A percentile compares a stretch with the other conserved stretches of the same genome.
Evolutionary conservation across 1,284 basidiomycete genomes (phyloP).

Genomic region (Apiotrichum gracile): DNA sequence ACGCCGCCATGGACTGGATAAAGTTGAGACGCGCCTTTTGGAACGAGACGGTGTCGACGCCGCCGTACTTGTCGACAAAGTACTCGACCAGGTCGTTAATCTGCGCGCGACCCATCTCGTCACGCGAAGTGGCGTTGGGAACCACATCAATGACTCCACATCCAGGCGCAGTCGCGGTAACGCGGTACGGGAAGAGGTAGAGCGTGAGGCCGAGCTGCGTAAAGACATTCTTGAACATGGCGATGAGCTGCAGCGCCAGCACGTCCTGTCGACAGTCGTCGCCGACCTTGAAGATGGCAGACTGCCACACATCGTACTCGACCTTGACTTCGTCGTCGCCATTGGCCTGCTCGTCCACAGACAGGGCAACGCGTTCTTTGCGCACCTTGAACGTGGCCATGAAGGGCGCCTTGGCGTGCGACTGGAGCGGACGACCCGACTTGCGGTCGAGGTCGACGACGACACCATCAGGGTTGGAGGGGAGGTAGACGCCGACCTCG

Average conservation of each 20-base stretch:
- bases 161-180: constrained; percentile 93
- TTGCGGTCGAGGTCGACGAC: constrained; percentile 96
- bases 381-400: constrained; percentile 99
- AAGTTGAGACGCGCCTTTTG: constrained; percentile 93
- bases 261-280: constrained; percentile 99
- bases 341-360: constrained; percentile 11
- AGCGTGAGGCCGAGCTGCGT: constrained; percentile 76
- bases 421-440: constrained; percentile 91
- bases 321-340: constrained; percentile 47
- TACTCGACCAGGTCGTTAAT: constrained; percentile 93
- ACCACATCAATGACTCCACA: constrained; percentile 99
- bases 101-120: constrained; percentile 98
- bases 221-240: constrained; percentile 99
- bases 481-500: constrained; percentile 90
- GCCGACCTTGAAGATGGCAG: constrained; percentile 99
- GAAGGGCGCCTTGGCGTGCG: constrained; percentile 99
- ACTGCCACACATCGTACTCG: constrained; percentile 89
- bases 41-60: constrained; percentile 80
- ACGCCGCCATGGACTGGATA: constrained; percentile 98
- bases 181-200: constrained; percentile 93
- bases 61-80: constrained; percentile 92
- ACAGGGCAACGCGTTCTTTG: constrained; percentile 62
- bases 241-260: constrained; percentile 91
- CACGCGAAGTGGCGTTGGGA: constrained; percentile 93
- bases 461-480: constrained; percentile 93